phyloP scores from a whole-genome alignment of 768 basidiomycete species.

The Amanita molliuscula region DNA sequence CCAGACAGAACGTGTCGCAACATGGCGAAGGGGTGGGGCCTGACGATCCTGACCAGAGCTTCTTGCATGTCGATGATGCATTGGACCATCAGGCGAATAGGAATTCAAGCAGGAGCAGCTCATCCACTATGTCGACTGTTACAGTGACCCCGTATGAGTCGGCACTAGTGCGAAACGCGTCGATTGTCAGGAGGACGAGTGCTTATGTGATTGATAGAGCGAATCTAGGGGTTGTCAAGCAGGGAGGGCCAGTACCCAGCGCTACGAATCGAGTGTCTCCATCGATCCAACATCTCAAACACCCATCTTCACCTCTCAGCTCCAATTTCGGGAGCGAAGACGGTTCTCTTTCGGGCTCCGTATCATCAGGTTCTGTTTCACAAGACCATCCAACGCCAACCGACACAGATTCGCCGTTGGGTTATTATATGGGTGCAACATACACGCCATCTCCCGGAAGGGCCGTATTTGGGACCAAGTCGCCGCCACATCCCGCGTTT shows the following conservation, averaged over 20 bases:
- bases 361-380: slow-evolving; percentile 29
- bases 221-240: slow-evolving; percentile 7
- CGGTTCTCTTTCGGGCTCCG: slow-evolving; percentile 24
- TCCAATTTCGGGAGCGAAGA: slow-evolving; percentile 37
- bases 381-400: slow-evolving; percentile 31
- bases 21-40: background rate
- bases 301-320: slow-evolving; percentile 36
- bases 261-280: slow-evolving; percentile 3
- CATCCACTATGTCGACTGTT: slow-evolving; percentile 26
- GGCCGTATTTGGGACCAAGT: slow-evolving; percentile 11
- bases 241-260: background rate
- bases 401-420: slow-evolving; percentile 18
- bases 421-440: slow-evolving; percentile 26
- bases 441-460: slow-evolving; percentile 19
- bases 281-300: slow-evolving; percentile 6
- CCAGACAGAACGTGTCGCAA: background rate
- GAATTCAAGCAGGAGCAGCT: slow-evolving; percentile 36
- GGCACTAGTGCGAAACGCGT: slow-evolving; percentile 34
- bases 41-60: slow-evolving; percentile 11
- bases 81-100: slow-evolving; percentile 19
- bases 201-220: slow-evolving; percentile 38
- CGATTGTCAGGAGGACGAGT: slow-evolving; percentile 37
- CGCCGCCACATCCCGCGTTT: slow-evolving; percentile 22
- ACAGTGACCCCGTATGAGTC: slow-evolving; percentile 30
- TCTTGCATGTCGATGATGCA: slow-evolving; percentile 10